phyloP scores from a whole-genome alignment of 2,329 filamentous ascomycete genomes.

The Penicillium sclerotiorum region DNA sequence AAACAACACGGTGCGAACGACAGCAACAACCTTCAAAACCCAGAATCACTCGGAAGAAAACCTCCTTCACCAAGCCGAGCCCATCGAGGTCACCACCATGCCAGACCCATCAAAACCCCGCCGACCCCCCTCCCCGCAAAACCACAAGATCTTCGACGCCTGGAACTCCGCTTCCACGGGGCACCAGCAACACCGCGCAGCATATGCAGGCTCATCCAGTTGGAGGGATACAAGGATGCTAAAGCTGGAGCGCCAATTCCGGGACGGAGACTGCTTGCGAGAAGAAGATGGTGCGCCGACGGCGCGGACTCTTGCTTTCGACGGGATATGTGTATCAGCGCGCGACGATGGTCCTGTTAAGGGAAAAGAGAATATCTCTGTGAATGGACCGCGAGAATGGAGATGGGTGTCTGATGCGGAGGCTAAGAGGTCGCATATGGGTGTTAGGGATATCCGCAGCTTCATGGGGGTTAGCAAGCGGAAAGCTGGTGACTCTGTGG shows the following conservation, averaged over 20 bases:
- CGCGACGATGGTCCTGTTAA: not conserved
- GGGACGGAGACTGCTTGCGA: slow-evolving; percentile 58
- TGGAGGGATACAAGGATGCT: slow-evolving; percentile 72
- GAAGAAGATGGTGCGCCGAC: not conserved
- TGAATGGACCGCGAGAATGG: slow-evolving; percentile 49
- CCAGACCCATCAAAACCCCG: not conserved
- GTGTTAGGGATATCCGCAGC: slow-evolving; percentile 47
- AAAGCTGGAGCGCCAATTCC: slow-evolving; percentile 73
- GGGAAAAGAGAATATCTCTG: not conserved
- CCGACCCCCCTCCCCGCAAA: slow-evolving; percentile 13
- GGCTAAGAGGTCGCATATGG: slow-evolving; percentile 27
- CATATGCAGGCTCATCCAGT: slow-evolving; percentile 61
- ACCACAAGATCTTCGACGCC: slow-evolving; percentile 42
- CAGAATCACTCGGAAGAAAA: not conserved
- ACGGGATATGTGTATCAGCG: slow-evolving; percentile 11
- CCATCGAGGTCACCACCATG: not conserved
- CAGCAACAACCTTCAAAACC: not conserved
- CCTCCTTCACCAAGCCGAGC: not conserved
- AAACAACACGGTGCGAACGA: no score
- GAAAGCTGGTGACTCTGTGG: slow-evolving; percentile 38
- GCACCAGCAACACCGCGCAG: slow-evolving; percentile 75
- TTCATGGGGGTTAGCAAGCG: slow-evolving; percentile 53
- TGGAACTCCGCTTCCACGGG: slow-evolving; percentile 72
- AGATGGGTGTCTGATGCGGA: slow-evolving; percentile 42
- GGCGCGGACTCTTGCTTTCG: slow-evolving; percentile 11